Base-by-base conservation (phyloP, 306 rosid species). In the Castanea mollissima region DNA sequence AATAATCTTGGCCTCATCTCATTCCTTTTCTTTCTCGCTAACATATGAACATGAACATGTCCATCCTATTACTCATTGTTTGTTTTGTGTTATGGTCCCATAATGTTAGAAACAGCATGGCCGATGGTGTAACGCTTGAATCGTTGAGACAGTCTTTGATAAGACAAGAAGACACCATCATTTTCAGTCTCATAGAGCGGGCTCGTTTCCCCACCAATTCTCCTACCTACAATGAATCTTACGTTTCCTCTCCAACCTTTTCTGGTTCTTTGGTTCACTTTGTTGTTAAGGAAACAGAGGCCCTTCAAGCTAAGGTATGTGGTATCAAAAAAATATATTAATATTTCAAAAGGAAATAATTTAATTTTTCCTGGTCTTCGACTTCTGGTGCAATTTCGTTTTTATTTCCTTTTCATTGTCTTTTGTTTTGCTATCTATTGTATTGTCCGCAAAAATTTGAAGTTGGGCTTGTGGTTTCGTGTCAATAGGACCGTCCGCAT, bases 91-190 rank as follows among this genome's bases (percentile, higher is more conserved):
- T 73, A 20, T 62, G 46, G 12, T 41, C 71, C 80, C 74, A 38
- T 75, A 49, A 51, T 41, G 16, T 35, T 8, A 44, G 52, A 51
- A 34, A 25, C 71, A 86, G 41, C 4, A 64, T 79, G 51, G 85
- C 74, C 35, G 80, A 83, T 56, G 69, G 29, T 2, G 80, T 86
- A 82, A 89, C 93, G 18, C 89, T 96, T 0, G 89, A 85, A 6
- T 77, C 88, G 0, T 83, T 96, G 46, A 90, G 99, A 71, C 85
- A 91, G 35, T 80, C 83, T 69, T 73, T 96, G 92, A 44, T 86
- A 49, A 88, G 88, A 74, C 93, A 91, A 87, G 99, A 96, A 81
- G 97, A 96, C 76, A 86, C 90, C 12, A 93, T 96, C 20, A 31
- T 96, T 34, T 93, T 80, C 77, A 81, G 85, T 78, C 87, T 96